Evolutionary conservation across 352 stramenopile genomes (phyloP).

Genomic region (Globisporangium irregulare): DNA sequence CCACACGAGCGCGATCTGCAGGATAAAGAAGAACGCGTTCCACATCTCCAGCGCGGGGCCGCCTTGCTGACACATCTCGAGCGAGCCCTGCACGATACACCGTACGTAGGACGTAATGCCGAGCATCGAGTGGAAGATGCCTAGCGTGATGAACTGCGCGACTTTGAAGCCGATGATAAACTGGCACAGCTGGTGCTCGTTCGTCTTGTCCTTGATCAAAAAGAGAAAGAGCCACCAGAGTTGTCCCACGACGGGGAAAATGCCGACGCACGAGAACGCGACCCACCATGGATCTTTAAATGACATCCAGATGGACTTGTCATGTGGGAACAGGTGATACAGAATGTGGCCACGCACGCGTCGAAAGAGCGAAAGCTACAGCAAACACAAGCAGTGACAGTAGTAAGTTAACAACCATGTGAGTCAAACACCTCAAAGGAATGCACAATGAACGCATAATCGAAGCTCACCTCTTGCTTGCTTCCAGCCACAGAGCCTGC

Average conservation of each 20-base stretch:
- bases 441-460: background rate
- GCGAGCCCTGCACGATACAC: constrained; percentile 61
- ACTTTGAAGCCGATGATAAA: constrained; percentile 91
- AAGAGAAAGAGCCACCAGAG: constrained; percentile 91
- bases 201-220: constrained; percentile 89
- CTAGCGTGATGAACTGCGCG: constrained; percentile 89
- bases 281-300: constrained; percentile 84
- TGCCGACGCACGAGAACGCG: constrained; percentile 68
- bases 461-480: constrained; percentile 6
- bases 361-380: constrained; percentile 35
- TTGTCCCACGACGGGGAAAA: constrained; percentile 84
- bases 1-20: constrained; percentile 85
- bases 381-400: background rate
- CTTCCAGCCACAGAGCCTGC: background rate
- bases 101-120: constrained; percentile 69
- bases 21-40: constrained; percentile 78
- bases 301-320: constrained; percentile 87
- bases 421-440: background rate
- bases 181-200: constrained; percentile 91
- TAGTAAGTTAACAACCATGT: background rate
- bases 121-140: constrained; percentile 64
- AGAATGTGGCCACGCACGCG: constrained; percentile 72
- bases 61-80: constrained; percentile 47
- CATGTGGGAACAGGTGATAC: constrained; percentile 86
- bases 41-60: constrained; percentile 62